Percentiles rank a stretch among this genome's conserved stretches.
Conservation (phyloP, 768 basidiomycete species). For the Boletus vinaceobasis region DNA sequence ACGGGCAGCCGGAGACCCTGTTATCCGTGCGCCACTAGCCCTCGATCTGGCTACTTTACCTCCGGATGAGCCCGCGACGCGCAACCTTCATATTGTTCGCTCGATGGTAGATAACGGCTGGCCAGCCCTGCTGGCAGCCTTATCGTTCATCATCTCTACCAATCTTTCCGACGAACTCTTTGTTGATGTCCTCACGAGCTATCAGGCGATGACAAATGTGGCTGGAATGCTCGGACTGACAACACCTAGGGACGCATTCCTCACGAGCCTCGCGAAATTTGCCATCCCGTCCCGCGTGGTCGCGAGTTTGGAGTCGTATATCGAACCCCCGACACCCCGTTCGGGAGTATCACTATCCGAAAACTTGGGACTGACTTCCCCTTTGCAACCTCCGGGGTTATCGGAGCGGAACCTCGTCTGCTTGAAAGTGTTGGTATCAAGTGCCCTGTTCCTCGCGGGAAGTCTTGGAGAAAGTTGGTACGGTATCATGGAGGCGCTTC, state of each 20-base stretch:
- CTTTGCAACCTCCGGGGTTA: constrained; percentile 63
- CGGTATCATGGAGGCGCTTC: constrained; percentile 81
- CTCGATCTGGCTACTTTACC: constrained; percentile 60
- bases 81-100: constrained; percentile 60
- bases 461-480: constrained; percentile 93
- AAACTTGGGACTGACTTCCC: constrained; percentile 56
- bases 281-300: constrained; percentile 91
- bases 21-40: constrained; percentile 69
- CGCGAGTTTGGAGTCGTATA: constrained; percentile 66
- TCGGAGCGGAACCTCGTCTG: constrained; percentile 91
- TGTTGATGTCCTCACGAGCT: constrained; percentile 76
- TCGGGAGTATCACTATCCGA: constrained; percentile 59
- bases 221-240: constrained; percentile 83
- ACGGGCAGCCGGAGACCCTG: constrained; percentile 57
- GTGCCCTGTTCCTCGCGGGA: constrained; percentile 78
- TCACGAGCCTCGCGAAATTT: constrained; percentile 84
- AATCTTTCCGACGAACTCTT: constrained; percentile 92
- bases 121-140: constrained; percentile 88
- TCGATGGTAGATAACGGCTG: constrained; percentile 85
- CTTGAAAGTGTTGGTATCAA: constrained; percentile 74
- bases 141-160: constrained; percentile 86
- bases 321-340: constrained; percentile 57
- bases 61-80: constrained; percentile 48
- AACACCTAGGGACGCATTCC: constrained; percentile 91
- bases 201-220: constrained; percentile 82